Evolutionary conservation across 1,139 yeast species (phyloP), one percentile per base, ranked within the genome.

Genomic region (Yamadazyma trypodendri): DNA sequence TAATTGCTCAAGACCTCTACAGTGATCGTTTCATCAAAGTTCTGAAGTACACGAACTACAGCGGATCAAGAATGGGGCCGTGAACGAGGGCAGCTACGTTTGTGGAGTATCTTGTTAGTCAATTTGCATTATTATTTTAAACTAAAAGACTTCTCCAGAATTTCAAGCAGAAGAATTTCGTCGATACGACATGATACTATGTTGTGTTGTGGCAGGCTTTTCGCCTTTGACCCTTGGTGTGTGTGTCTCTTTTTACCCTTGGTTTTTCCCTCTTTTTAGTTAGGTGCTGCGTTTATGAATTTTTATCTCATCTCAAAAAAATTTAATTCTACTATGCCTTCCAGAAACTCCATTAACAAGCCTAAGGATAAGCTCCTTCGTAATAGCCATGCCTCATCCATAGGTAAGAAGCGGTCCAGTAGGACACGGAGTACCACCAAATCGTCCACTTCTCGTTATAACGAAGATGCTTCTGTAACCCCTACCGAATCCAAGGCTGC

Each of bases 291-390:
- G 12, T 6, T 25, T 27, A 15, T 27, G 18, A 6, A 20, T 27
- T 27, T 27, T 27, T 27, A 18, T 17, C 33, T 29, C 37, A 34
- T 34, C 37, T 28, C 37, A 34, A 27, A 27, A 27, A 27, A 27
- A 14, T 3, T 16, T 11, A n/a, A n/a, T n/a, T 27, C n/a, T 12
- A 28, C 15, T 13, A 85, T 85, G 95, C 90, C 94, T 30, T 81
- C 89, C 18, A 82, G 77, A 64, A 84, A 85, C 69, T 75, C 88
- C 37, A 72, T 86, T 49, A 87, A 87, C 61, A 85, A 81, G 61
- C 95, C 94, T 38, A 84, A 83, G 61, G 77, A 77, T 50, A 77
- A 77, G 49, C 66, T 78, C 31, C 68, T 65, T 46, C 70, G 80
- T 40, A 73, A 73, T 41, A 73, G 74, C 35, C 84, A 78, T 58